These are phyloP conservation scores for Rhynchospora pubera DNA, from an alignment of 176 grass and related monocot species.

Conservation along the genomic window DNA sequence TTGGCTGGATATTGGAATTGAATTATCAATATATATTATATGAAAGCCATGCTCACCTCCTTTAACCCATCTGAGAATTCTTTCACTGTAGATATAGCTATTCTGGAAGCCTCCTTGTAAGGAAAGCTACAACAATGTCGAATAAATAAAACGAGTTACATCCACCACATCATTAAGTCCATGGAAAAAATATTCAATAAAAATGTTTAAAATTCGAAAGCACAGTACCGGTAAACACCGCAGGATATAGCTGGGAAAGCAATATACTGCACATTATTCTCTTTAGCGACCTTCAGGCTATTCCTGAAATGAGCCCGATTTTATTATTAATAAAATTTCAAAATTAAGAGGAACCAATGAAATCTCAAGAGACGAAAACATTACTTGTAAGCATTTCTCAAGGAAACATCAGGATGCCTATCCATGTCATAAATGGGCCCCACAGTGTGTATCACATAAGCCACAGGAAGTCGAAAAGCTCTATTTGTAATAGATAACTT, in stretches of 20 bases:
- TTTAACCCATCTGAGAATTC: slow-evolving; percentile 60
- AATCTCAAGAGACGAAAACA: neutral
- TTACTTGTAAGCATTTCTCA: slow-evolving; percentile 79
- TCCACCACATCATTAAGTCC: neutral
- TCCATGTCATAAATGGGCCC: slow-evolving; percentile 73
- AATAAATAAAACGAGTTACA: slow-evolving; percentile 2
- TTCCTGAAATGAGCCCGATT: slow-evolving; percentile 60
- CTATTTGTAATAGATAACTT: slow-evolving; percentile 28
- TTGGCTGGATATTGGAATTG: too few species aligned
- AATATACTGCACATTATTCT: slow-evolving; percentile 76
- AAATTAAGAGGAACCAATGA: neutral
- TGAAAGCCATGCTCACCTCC: slow-evolving; percentile 34
- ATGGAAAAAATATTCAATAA: slow-evolving; percentile 21
- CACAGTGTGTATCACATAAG: slow-evolving; percentile 83
- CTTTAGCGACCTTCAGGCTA: slow-evolving; percentile 85
- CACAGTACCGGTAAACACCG: slow-evolving; percentile 57
- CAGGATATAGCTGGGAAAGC: slow-evolving; percentile 94
- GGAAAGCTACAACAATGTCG: slow-evolving; percentile 49
- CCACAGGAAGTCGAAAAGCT: slow-evolving; percentile 69
- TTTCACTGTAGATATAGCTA: slow-evolving; percentile 64
- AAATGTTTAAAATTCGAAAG: neutral
- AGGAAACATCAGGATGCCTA: slow-evolving; percentile 43
- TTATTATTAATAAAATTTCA: neutral
- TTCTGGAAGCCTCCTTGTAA: slow-evolving; percentile 66
- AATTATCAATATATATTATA: too few species aligned